These are phyloP conservation scores for Dioszegia crocea DNA, from an alignment of 768 basidiomycete species.

Conservation along the genomic window DNA sequence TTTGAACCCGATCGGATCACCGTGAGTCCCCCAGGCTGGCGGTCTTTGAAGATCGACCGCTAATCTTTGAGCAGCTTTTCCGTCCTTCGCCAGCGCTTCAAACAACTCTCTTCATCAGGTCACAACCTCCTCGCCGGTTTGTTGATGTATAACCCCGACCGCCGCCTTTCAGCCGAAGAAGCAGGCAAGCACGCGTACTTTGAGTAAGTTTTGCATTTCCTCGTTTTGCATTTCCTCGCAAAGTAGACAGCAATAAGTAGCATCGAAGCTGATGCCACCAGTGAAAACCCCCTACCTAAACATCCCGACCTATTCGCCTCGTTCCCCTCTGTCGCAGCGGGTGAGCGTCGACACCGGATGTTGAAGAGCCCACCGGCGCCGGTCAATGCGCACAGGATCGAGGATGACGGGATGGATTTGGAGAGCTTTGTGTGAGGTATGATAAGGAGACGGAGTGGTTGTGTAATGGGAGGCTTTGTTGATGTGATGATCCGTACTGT, in stretches of 20 bases:
- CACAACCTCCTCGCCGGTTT: constrained; percentile 76
- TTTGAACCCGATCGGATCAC: constrained; percentile 53
- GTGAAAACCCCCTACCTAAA: constrained; percentile 91
- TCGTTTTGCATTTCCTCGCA: no score
- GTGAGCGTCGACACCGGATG: constrained; percentile 61
- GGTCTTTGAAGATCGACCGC: neutral
- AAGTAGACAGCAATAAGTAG: neutral
- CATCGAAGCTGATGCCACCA: constrained; percentile 44
- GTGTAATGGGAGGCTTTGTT: no score
- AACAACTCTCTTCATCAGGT: constrained; percentile 74
- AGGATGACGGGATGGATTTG: constrained; percentile 26
- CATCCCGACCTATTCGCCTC: constrained; percentile 93
- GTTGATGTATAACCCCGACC: constrained; percentile 81
- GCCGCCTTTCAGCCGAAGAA: constrained; percentile 81
- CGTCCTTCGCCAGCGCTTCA: constrained; percentile 73
- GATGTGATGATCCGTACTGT: no score
- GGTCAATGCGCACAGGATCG: constrained; percentile 16
- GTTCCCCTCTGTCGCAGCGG: constrained; percentile 92
- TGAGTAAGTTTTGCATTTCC: constrained; percentile 57
- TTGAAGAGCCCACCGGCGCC: constrained; percentile 39
- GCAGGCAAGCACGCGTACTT: constrained; percentile 90
- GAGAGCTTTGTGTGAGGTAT: constrained; percentile 26
- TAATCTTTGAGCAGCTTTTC: constrained; percentile 47
- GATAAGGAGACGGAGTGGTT: no score
- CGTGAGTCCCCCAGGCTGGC: constrained; percentile 30